These are phyloP conservation scores for Pulicaria dysenterica DNA, from an alignment of 129 eudicot species.

Conservation along the genomic window DNA sequence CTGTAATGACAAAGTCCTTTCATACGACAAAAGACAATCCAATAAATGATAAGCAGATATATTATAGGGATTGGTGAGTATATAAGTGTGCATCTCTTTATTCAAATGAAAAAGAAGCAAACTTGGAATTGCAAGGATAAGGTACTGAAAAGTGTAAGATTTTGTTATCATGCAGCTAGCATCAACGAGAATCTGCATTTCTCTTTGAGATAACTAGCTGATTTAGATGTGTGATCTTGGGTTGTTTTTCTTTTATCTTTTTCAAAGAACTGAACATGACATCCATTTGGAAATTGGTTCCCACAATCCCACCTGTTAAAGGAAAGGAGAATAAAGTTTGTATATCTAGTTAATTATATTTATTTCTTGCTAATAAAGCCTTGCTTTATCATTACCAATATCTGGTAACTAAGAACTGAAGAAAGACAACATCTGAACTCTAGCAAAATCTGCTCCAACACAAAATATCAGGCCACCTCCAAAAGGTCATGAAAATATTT, in stretches of 20 bases:
- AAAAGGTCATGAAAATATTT: slow-evolving; percentile 81
- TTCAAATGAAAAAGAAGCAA: no score
- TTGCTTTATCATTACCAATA: slow-evolving; percentile 50
- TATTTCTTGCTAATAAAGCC: background rate
- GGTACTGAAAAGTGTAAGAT: background rate
- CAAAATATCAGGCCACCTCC: slow-evolving; percentile 95
- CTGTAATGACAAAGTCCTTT: no score
- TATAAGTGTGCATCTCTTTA: no score
- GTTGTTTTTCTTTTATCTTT: background rate
- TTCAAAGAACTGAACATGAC: slow-evolving; percentile 46
- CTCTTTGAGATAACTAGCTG: background rate
- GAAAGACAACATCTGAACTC: slow-evolving; percentile 73
- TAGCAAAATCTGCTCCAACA: slow-evolving; percentile 81
- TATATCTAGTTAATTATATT: slow-evolving; percentile 5
- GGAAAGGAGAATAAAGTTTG: slow-evolving; percentile 12
- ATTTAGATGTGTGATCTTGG: background rate
- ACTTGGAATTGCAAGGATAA: no score
- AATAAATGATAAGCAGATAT: no score
- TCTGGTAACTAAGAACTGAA: slow-evolving; percentile 73
- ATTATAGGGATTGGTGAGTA: no score
- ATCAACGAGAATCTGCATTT: background rate
- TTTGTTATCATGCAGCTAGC: slow-evolving; percentile 4
- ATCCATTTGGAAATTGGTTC: slow-evolving; percentile 66
- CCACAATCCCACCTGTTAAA: slow-evolving; percentile 60
- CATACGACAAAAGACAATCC: no score